Percentiles rank a stretch among this genome's conserved stretches.
Conservation (phyloP, 768 basidiomycete species). For the Leucocoprinus leucothites region DNA sequence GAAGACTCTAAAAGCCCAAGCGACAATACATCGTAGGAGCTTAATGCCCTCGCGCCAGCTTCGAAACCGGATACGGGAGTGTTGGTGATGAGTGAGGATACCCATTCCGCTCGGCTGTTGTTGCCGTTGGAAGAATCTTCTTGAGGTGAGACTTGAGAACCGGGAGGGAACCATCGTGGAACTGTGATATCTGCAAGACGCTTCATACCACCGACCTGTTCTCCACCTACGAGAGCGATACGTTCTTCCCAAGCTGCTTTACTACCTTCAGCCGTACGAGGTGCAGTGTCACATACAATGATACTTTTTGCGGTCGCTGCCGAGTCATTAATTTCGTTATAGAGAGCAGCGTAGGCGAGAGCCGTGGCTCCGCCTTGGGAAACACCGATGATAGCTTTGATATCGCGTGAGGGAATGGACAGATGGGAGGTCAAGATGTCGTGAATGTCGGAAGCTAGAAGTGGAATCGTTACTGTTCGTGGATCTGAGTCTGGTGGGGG, state of each 20-base stretch:
- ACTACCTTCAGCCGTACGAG: constrained; percentile 43
- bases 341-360: constrained; percentile 41
- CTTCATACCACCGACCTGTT: constrained; percentile 33
- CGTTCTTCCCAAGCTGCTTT: constrained; percentile 47
- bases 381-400: constrained; percentile 48
- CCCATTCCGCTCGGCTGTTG: constrained; percentile 22
- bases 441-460: constrained; percentile 43
- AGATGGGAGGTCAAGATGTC: constrained; percentile 25
- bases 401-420: constrained; percentile 23
- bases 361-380: constrained; percentile 52
- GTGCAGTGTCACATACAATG: constrained; percentile 47
- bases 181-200: constrained; percentile 39
- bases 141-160: constrained; percentile 19
- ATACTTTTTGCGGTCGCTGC: constrained; percentile 28
- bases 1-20: constrained; percentile 20
- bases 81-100: constrained; percentile 33
- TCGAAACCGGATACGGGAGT: constrained; percentile 43
- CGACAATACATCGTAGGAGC: constrained; percentile 36
- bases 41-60: constrained; percentile 42
- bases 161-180: constrained; percentile 47
- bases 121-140: neutral
- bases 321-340: constrained; percentile 19
- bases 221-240: constrained; percentile 32
- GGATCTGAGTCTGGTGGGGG: neutral
- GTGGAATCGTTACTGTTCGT: constrained; percentile 35